Percentiles rank a stretch among this genome's conserved stretches.
Conservation (phyloP, 441 rosid genomes). For the Gossypium laxum region DNA sequence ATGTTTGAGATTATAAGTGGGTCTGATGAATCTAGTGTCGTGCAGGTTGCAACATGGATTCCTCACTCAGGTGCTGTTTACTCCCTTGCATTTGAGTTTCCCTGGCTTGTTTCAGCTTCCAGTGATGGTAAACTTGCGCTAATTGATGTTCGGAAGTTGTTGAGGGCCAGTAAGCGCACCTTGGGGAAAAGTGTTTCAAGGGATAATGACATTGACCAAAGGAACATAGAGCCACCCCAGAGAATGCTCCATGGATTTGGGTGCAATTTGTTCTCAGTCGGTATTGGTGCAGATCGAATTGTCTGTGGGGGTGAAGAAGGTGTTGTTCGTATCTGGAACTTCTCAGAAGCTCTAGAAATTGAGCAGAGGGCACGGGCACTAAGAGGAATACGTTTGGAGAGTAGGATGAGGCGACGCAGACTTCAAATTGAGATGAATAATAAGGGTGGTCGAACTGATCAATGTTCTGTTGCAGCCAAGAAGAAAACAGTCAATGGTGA, state of each 20-base stretch:
- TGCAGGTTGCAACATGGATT: conserved; percentile 64
- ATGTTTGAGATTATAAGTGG: conserved; percentile 58
- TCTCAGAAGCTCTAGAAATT: conserved; percentile 65
- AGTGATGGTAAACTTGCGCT: conserved; percentile 71
- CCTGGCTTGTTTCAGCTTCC: conserved; percentile 92
- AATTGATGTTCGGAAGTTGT: conserved; percentile 66
- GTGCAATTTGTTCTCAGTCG: conserved; percentile 61
- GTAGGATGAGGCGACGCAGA: conserved; percentile 64
- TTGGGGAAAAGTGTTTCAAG: conserved; percentile 29
- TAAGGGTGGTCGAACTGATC: conserved; percentile 42
- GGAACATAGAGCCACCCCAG: conserved; percentile 65
- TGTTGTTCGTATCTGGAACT: conserved; percentile 73
- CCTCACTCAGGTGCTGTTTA: conserved; percentile 72
- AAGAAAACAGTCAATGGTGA: conserved; percentile 55
- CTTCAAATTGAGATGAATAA: conserved; percentile 58
- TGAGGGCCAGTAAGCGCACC: conserved; percentile 33
- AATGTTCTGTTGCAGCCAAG: conserved; percentile 69
- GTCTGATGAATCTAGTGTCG: conserved; percentile 17
- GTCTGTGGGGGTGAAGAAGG: conserved; percentile 91
- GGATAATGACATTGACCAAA: conserved; percentile 14
- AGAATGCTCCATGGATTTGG: conserved; percentile 82
- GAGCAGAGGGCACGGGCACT: conserved; percentile 55
- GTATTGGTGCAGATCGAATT: conserved; percentile 72
- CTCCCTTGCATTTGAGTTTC: conserved; percentile 83
- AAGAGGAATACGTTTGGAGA: conserved; percentile 64